Conservation (phyloP, 805 yeast genomes). For the Spathaspora passalidarum region DNA sequence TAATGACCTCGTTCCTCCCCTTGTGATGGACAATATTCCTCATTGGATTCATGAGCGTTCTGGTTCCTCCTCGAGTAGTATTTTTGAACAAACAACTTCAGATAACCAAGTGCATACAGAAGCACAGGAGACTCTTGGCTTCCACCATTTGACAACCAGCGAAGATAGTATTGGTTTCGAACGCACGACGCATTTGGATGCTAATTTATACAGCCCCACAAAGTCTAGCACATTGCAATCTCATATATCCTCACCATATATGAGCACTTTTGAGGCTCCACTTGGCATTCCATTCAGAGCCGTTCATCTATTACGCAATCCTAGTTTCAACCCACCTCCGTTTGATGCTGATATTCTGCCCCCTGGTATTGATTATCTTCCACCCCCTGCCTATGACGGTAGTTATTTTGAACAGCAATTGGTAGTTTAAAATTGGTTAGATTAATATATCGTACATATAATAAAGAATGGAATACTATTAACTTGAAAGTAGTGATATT, state of each 20-base stretch:
- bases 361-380: slow-evolving; percentile 5
- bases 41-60: too few relatives aligned
- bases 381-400: too few relatives aligned
- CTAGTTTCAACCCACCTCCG: slow-evolving; percentile 62
- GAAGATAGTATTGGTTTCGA: slow-evolving; percentile 34
- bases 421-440: too few relatives aligned
- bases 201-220: slow-evolving; percentile 55
- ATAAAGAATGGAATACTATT: too few relatives aligned
- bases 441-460: too few relatives aligned
- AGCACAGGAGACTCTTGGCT: slow-evolving; percentile 9
- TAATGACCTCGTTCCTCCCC: slow-evolving; percentile 24
- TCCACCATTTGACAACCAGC: slow-evolving; percentile 26
- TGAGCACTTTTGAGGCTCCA: slow-evolving; percentile 32
- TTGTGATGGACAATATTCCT: too few relatives aligned
- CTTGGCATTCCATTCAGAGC: slow-evolving; percentile 43
- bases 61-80: too few relatives aligned
- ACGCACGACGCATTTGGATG: slow-evolving; percentile 41
- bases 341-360: slow-evolving; percentile 35
- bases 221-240: slow-evolving; percentile 41
- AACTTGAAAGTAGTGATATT: too few relatives aligned
- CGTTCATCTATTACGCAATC: slow-evolving; percentile 50
- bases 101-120: slow-evolving; percentile 22
- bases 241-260: too few relatives aligned
- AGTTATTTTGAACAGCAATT: too few relatives aligned
- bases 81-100: too few relatives aligned